Evolutionary conservation across 2,329 filamentous ascomycete species (phyloP), one percentile per base, ranked within the genome.

Genomic region (Stachybotrys chartarum): DNA sequence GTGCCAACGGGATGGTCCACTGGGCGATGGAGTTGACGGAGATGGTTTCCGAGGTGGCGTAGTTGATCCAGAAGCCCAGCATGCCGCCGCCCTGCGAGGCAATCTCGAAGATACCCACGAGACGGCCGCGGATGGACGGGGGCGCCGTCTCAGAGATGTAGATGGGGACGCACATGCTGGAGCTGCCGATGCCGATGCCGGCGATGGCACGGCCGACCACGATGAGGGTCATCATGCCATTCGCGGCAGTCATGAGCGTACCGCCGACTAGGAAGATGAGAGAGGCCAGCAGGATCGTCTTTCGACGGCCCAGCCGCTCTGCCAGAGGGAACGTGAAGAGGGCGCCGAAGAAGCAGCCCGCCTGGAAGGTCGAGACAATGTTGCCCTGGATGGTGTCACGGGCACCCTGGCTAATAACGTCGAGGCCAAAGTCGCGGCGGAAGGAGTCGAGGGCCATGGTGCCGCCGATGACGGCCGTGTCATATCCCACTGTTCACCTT

Each of bases 1-100:
- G 73, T 24, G 75, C 76, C 8, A 85, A 71, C 0, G 82, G 82
- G 1, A 85, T 74, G n/a, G 83, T 77, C 69, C 78, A 84, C 51
- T 65, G 63, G 0, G 64, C 57, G 16, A 62, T 65, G 7, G 66
- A 67, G 52, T 71, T 66, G 18, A 73, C 60, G 3, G 62, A 52
- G 12, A 65, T 65, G 5, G 63, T 72, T 11, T 63, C 56, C 8
- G 62, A 59, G 0, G 63, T 64, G 5, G 63, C 63, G n/a, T 65
- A 65, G 54, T 65, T 65, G 55, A 66, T 66, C 72, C 72, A 75
- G 54, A 75, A 75, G 11, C 77, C 78, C 18, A 68, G 55, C 66
- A 68, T 68, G 16, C 66, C 66, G 6, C 66, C 66, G 3, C 65
- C 65, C 47, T 68, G 64, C 2, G 66, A 68, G 6, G 64, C 63